These are phyloP conservation scores for Pilaira anomala DNA, from an alignment of 192 early-diverging fungal species.

Conservation along the genomic window DNA sequence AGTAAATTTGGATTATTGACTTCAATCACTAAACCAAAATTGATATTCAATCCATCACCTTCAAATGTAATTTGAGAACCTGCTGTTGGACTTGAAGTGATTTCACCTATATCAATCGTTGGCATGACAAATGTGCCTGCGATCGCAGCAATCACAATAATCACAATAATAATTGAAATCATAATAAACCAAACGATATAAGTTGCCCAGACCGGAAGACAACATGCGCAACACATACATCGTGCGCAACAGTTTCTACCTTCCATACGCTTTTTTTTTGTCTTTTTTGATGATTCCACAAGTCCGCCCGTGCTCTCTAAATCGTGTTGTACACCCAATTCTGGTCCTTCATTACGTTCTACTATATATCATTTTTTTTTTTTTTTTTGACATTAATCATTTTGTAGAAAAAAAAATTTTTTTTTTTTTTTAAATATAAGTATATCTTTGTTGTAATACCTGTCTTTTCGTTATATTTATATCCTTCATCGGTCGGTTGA, in stretches of 20 bases:
- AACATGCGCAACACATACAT: slow-evolving; percentile 35
- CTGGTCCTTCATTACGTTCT: no score
- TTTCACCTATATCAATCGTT: slow-evolving; percentile 35
- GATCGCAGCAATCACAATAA: slow-evolving; percentile 36
- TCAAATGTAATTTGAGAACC: slow-evolving; percentile 22
- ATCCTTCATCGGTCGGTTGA: no score
- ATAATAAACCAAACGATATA: slow-evolving; percentile 30
- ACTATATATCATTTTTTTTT: no score
- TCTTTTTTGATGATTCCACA: slow-evolving; percentile 8
- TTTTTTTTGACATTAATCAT: no score
- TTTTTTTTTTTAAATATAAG: no score
- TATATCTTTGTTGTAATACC: no score
- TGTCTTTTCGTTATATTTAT: no score
- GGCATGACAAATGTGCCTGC: slow-evolving; percentile 41
- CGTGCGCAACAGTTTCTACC: slow-evolving; percentile 25
- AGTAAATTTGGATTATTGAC: slow-evolving; percentile 44
- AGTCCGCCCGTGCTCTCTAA: no score
- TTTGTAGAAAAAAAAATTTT: no score
- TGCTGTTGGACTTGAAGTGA: slow-evolving; percentile 8
- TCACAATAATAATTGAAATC: slow-evolving; percentile 35
- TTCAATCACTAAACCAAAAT: slow-evolving; percentile 30
- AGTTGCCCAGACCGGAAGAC: slow-evolving; percentile 30
- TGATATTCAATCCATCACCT: slow-evolving; percentile 31
- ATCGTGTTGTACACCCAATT: no score
- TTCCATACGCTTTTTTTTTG: slow-evolving; percentile 16